A percentile compares a stretch with the other conserved stretches of the same genome.
These are phyloP conservation scores for barrel medic (Medicago truncatula) DNA, from an alignment of 306 rosid species.

Conservation along the genomic window MtrunA17r5.0-ANR NC_053042.1:54488501-54489000, in stretches of 20 bases:
- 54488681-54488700: slow-evolving; percentile 42
- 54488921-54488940: neutral
- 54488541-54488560: slow-evolving; percentile 58
- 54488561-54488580: neutral
- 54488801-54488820: neutral
- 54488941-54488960: neutral
- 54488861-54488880: neutral
- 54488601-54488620: slow-evolving; percentile 40
- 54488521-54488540: slow-evolving; percentile 64
- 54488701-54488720: neutral
- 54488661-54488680: neutral
- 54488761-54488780: neutral
- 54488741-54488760: neutral
- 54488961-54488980: neutral
- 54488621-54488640: slow-evolving; percentile 7
- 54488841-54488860: neutral
- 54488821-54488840: neutral
- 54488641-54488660: slow-evolving; percentile 29
- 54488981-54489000: slow-evolving; percentile 17
- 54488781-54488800: neutral
- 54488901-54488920: neutral
- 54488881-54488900: neutral
- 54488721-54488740: neutral
- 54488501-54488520: slow-evolving; percentile 97
- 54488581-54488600: neutral